Conservation (phyloP, 306 rosid genomes). For the Betula pendula region DNA sequence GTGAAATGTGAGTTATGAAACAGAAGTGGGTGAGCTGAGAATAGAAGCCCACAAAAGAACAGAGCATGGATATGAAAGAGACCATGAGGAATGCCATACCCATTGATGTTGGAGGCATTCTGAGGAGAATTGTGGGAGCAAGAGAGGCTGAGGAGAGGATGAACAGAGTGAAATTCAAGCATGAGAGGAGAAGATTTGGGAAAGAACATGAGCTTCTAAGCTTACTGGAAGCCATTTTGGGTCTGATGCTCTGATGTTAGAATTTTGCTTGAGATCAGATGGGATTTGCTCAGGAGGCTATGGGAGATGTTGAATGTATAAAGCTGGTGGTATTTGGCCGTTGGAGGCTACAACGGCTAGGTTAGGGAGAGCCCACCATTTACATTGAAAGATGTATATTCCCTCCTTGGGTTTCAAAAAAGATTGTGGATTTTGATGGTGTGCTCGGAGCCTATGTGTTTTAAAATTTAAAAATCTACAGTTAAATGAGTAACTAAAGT, state of each 20-base stretch:
- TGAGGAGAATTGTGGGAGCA: constrained; percentile 67
- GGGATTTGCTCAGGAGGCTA: background rate
- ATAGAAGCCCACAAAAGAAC: constrained; percentile 71
- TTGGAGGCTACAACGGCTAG: constrained; percentile 65
- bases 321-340: constrained; percentile 43
- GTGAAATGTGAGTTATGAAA: constrained; percentile 63
- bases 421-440: background rate
- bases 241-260: background rate
- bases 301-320: constrained; percentile 42
- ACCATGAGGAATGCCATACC: constrained; percentile 72
- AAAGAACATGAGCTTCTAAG: constrained; percentile 57
- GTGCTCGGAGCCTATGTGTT: background rate
- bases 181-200: constrained; percentile 57
- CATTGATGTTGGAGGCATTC: constrained; percentile 70
- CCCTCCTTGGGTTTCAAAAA: constrained; percentile 56
- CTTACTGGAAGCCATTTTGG: constrained; percentile 58
- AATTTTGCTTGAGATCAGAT: constrained; percentile 6
- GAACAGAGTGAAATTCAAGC: constrained; percentile 57
- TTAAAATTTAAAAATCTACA: constrained; percentile 11
- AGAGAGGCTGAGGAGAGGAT: constrained; percentile 62
- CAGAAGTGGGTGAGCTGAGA: constrained; percentile 67
- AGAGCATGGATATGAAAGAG: constrained; percentile 58
- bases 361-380: constrained; percentile 37
- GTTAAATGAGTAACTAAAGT: background rate
- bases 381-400: constrained; percentile 27